Evolutionary conservation across 78 protist species (phyloP).

Genomic region (slime mould (Dictyostelium discoideum)): DNA sequence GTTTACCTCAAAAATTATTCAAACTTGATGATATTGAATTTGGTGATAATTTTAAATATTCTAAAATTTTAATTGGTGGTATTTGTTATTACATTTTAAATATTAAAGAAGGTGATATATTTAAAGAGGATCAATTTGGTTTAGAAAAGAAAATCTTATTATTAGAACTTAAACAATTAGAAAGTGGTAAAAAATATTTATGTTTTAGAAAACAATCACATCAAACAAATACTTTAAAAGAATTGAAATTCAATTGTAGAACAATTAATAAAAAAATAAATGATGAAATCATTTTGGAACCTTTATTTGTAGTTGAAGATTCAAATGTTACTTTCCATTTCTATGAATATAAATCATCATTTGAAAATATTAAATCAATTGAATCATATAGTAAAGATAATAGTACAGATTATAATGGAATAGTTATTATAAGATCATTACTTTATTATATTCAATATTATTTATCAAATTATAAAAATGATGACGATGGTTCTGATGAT

Average conservation of each 20-base stretch:
- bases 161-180: not conserved
- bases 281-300: not conserved
- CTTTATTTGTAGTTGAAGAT: not conserved
- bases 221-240: too few species aligned
- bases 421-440: not conserved
- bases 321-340: not conserved
- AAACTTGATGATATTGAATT: not conserved
- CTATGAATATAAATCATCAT: not conserved
- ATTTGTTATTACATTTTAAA: not conserved
- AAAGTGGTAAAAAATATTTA: not conserved
- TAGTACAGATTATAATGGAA: not conserved
- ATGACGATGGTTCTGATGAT: too few species aligned
- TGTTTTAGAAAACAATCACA: not conserved
- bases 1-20: not conserved
- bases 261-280: too few species aligned
- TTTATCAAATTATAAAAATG: too few species aligned
- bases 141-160: not conserved
- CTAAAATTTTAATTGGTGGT: not conserved
- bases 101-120: not conserved
- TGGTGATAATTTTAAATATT: not conserved
- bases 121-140: not conserved
- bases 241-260: too few species aligned
- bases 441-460: too few species aligned
- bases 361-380: not conserved
- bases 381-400: not conserved